A percentile compares a stretch with the other conserved stretches of the same genome.
Conservation (phyloP, 106 monocot genomes). For the Narthecium ossifragum region DNA sequence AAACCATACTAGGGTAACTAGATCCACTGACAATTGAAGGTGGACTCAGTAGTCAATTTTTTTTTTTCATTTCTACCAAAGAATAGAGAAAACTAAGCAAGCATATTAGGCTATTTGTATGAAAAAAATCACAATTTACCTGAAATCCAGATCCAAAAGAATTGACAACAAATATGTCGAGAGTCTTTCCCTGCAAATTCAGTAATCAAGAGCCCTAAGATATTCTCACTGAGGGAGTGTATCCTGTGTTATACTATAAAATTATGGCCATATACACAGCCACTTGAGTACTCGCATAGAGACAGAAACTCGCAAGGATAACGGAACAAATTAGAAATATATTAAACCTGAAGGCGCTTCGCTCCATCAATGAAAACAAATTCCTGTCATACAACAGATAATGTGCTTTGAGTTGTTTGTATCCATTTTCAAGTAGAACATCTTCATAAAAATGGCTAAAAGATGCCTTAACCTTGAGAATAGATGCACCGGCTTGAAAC, state of each 20-base stretch:
- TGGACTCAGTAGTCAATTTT: too few relatives aligned
- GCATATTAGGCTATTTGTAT: too few relatives aligned
- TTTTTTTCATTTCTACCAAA: too few relatives aligned
- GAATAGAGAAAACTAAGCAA: too few relatives aligned
- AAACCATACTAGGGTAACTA: too few relatives aligned
- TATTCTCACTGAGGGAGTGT: too few relatives aligned
- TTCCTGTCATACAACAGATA: slow-evolving; percentile 43
- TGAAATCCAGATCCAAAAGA: slow-evolving; percentile 99
- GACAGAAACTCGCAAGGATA: too few relatives aligned
- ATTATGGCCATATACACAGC: not conserved
- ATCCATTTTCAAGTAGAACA: too few relatives aligned
- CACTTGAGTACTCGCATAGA: too few relatives aligned
- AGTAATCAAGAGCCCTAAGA: too few relatives aligned
- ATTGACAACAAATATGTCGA: slow-evolving; percentile 97
- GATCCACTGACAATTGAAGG: too few relatives aligned
- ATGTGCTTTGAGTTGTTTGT: not conserved
- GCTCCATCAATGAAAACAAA: slow-evolving; percentile 88
- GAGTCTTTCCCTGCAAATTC: slow-evolving; percentile 63
- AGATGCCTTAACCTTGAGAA: slow-evolving; percentile 66
- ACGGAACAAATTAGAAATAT: slow-evolving; percentile 5
- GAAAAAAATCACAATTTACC: slow-evolving; percentile 33
- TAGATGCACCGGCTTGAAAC: slow-evolving; percentile 93
- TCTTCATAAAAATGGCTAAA: not conserved
- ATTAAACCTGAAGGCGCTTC: slow-evolving; percentile 71
- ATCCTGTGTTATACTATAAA: too few relatives aligned